Percentiles rank a stretch among this genome's conserved stretches.
Conservation (phyloP, 352 stramenopile species). For the Phytophthora gonapodyides region DNA sequence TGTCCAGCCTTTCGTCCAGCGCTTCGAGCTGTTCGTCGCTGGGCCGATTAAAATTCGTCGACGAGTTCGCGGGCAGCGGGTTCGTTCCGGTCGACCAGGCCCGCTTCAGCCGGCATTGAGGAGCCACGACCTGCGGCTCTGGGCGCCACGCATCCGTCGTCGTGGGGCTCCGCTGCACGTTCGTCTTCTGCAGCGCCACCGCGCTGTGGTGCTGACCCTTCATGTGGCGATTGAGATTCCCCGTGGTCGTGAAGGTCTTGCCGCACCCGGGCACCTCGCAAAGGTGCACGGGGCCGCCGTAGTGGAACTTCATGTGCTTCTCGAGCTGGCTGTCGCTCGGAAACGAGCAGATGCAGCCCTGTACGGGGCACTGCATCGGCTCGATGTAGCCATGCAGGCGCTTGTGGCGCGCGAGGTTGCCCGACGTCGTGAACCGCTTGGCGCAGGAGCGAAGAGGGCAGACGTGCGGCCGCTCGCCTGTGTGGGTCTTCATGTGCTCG, state of each 20-base stretch:
- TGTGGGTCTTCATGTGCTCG: constrained; percentile 38
- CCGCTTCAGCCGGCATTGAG: constrained; percentile 22
- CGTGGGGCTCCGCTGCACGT: constrained; percentile 17
- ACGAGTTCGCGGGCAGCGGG: constrained; percentile 22
- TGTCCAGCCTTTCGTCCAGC: constrained; percentile 37
- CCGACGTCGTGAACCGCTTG: constrained; percentile 62
- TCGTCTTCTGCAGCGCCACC: no score
- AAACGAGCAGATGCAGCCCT: constrained; percentile 44
- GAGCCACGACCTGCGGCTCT: constrained; percentile 5
- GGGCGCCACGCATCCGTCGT: constrained; percentile 24
- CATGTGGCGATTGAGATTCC: constrained; percentile 57
- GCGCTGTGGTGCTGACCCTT: constrained; percentile 39
- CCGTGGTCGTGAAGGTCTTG: constrained; percentile 63
- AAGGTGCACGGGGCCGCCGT: constrained; percentile 45
- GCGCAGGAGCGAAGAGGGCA: constrained; percentile 42
- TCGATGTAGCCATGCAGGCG: constrained; percentile 50
- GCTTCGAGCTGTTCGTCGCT: constrained; percentile 11
- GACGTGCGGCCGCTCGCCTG: constrained; percentile 45
- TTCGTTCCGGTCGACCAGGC: constrained; percentile 34
- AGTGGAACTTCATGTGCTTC: constrained; percentile 64
- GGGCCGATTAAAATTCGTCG: constrained; percentile 28
- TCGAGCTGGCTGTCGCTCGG: constrained; percentile 55
- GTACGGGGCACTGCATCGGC: constrained; percentile 41
- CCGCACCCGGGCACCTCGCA: constrained; percentile 47
- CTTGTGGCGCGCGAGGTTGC: constrained; percentile 64